Percentiles rank a stretch among this genome's conserved stretches.
phyloP scores from a whole-genome alignment of 2,329 filamentous ascomycete genomes.

The Sporothrix dimorphospora region DNA sequence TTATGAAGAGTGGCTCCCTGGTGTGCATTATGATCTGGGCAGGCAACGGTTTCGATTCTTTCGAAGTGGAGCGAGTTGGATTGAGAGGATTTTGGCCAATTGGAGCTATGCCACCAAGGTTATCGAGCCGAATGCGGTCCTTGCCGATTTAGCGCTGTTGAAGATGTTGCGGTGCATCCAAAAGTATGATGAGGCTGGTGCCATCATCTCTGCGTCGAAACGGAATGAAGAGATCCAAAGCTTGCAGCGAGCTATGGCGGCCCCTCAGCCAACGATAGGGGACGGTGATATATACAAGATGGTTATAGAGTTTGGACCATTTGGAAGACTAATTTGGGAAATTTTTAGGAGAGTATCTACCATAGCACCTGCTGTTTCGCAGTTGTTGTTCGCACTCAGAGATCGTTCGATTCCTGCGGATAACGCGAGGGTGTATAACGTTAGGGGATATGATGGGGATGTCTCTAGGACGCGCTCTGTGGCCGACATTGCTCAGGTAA shows the following conservation, averaged over 20 bases:
- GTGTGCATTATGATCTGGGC: slow-evolving; percentile 36
- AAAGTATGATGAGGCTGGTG: slow-evolving; percentile 28
- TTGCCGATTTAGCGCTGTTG: slow-evolving; percentile 5
- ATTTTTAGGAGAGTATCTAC: neutral
- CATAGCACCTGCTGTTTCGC: neutral
- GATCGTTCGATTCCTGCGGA: neutral
- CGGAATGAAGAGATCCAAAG: neutral
- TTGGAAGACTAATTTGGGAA: neutral
- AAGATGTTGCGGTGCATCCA: slow-evolving; percentile 17
- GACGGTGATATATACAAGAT: neutral
- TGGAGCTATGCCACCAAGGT: slow-evolving; percentile 19
- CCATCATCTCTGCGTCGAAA: neutral
- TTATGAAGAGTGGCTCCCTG: slow-evolving; percentile 36
- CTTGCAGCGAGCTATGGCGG: neutral
- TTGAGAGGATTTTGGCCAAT: slow-evolving; percentile 7
- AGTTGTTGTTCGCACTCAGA: neutral
- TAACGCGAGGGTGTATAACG: neutral
- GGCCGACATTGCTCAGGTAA: neutral
- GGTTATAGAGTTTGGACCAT: neutral
- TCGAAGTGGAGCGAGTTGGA: slow-evolving; percentile 4
- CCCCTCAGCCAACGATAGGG: neutral
- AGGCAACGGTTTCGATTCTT: slow-evolving; percentile 31
- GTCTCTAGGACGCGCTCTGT: neutral
- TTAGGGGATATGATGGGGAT: neutral
- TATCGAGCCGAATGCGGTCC: slow-evolving; percentile 23